Percentiles rank a stretch among this genome's conserved stretches.
Evolutionary conservation across 192 early-diverging fungal genomes (phyloP).

Genomic region (Coemansia sp.): DNA sequence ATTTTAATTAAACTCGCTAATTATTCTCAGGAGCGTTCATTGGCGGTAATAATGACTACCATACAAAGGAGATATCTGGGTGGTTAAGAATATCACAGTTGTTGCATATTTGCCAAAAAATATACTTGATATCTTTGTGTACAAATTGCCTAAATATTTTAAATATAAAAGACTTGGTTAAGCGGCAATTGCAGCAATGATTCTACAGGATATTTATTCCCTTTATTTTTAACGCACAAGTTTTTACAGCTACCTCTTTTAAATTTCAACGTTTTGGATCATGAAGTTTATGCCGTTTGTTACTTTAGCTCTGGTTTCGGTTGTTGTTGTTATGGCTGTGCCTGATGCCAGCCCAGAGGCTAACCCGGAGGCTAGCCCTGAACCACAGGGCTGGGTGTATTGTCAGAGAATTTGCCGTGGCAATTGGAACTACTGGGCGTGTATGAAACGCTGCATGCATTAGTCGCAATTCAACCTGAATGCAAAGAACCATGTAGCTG

Average conservation of each 20-base stretch:
- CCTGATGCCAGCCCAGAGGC: not conserved
- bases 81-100: no score
- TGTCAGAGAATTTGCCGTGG: conserved; percentile 19
- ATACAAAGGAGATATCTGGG: no score
- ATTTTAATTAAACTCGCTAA: no score
- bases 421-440: conserved; percentile 11
- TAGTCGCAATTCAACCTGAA: no score
- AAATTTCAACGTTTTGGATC: not conserved
- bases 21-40: no score
- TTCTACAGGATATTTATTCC: not conserved
- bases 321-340: not conserved
- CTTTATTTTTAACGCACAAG: not conserved
- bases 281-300: not conserved
- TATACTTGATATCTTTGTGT: no score
- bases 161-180: no score
- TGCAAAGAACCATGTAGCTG: no score
- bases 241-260: not conserved
- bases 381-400: not conserved
- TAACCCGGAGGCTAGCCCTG: not conserved
- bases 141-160: no score
- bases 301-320: not conserved
- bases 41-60: no score
- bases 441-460: not conserved
- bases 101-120: no score
- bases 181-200: no score